Base-by-base conservation (phyloP, 2,329 filamentous ascomycete genomes). In the Talaromyces marneffei region DNA sequence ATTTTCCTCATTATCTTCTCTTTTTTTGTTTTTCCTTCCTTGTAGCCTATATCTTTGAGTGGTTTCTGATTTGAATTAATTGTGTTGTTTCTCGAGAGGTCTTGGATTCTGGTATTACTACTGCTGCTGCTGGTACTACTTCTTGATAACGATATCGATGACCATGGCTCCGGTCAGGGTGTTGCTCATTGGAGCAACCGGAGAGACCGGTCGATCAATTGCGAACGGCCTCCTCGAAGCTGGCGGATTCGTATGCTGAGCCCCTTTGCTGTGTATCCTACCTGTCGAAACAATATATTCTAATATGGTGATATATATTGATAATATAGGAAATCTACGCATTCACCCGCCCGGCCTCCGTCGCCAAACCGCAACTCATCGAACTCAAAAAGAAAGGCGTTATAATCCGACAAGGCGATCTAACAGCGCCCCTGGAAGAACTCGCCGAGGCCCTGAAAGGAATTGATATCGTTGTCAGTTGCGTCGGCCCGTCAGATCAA, bases 321-420 rank as follows among this genome's bases (percentile, higher is more conserved):
- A n/a, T 37, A 4, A 23, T 16, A n/a, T 53, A 80, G 80, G 71
- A 80, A 5, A 70, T 83, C 4, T 74, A 71, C 1, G 72, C 74
- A 8, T 67, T 83, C 9, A 69, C 75, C 2, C 75, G 80, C 3
- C 72, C 74, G 2, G 61, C 71, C 2, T 82, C 80, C 0, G 53
- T 74, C 6, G 46, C 73, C 3, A 83, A 79, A 42, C 73, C 77
- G 0, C 69, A 71, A 2, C 72, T 75, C 27, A 33, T 69, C 8
- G 67, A 65, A 0, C 69, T 83, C 8, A 57, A 67, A 60, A 65
- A 69, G 2, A 69, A 66, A 6, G 77, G 78, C 3, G 65, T 82
- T 33, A 67, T 71, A 12, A 65, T 80, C 23, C 70, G 74, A 25
- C 52, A 48, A 59, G 52, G 57, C 42, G 61, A 63, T 29, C 37